Base-by-base conservation (phyloP, 2,329 filamentous ascomycete species). In the Trichoderma brevicompactum region DNA sequence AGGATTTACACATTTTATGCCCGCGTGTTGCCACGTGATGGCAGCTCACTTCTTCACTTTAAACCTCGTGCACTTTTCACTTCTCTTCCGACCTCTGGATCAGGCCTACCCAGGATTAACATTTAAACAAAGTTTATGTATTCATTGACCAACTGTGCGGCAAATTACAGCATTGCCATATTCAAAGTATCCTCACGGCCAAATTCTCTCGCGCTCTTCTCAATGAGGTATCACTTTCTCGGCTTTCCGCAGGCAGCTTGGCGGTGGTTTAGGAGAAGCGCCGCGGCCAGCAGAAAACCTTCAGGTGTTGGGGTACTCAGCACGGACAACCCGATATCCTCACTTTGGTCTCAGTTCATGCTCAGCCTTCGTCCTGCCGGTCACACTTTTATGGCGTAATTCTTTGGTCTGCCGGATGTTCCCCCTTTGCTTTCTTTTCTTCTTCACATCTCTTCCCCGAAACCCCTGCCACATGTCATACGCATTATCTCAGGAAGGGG, bases 201-300 rank as follows among this genome's bases (percentile, higher is more conserved):
- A 5, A 13, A 5, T 38, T 46, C 60, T 63, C 60, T 7, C 3
- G 3, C 0, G 28, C 36, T 23, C 28, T 63, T 63, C 40, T 46
- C 32, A 23, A 63, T 63, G 60, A 19, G 44, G 17, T 19, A 10
- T 40, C 9, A 32, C 32, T 32, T 34, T 34, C 61, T 64, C 61
- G 43, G 34, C 43, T 56, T 41, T 34, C 28, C n/a, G 43, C 43
- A 56, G 52, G 6, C 36, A 34, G 9, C 13, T 40, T 49, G 52
- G 44, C 19, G 40, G 53, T 48, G 44, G 52, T 56, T 64, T n/a
- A 56, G 43, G 52, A 56, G 61, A 56, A 64, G 43, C 41, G 13
- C 32, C 32, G 13, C 32, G 12, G 44, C 19, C 43, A 32, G 15
- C 17, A 50, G 58, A 64, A 64, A 64, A 40, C 15, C 19, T 56